Evolutionary conservation across 2,329 filamentous ascomycete species (phyloP).

Genomic region (Xylariaceae sp.): DNA sequence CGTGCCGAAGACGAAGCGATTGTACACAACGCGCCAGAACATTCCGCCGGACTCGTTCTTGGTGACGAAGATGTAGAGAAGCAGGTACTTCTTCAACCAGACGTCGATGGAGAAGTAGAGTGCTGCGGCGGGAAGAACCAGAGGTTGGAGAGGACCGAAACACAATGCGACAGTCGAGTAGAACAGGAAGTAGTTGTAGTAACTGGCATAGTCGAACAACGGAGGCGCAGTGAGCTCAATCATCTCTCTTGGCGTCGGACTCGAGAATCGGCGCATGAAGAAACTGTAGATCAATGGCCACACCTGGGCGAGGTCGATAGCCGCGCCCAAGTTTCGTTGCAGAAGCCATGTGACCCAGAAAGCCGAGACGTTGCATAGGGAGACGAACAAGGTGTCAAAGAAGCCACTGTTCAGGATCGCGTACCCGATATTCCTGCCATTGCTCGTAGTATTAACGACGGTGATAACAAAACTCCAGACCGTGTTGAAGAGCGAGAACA

Average conservation of each 20-base stretch:
- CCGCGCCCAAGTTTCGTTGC: conserved; percentile 86
- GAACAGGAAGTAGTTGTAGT: conserved; percentile 97
- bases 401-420: conserved; percentile 62
- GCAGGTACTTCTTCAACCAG: conserved; percentile 88
- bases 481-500: conserved; percentile 88
- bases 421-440: conserved; percentile 59
- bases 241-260: conserved; percentile 81
- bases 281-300: conserved; percentile 81
- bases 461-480: conserved; percentile 67
- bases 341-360: conserved; percentile 95
- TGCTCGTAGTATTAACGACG: conserved; percentile 55
- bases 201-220: conserved; percentile 88
- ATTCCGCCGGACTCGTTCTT: conserved; percentile 93
- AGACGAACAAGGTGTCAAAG: conserved; percentile 59
- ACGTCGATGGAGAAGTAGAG: conserved; percentile 86
- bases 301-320: conserved; percentile 87
- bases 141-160: conserved; percentile 78
- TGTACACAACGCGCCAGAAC: conserved; percentile 89
- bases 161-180: conserved; percentile 86
- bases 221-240: conserved; percentile 92
- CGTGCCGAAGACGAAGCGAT: conserved; percentile 79
- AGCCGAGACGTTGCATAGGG: conserved; percentile 74
- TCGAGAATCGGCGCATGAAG: conserved; percentile 76
- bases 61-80: conserved; percentile 92
- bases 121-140: conserved; percentile 79